Evolutionary conservation across 2,329 filamentous ascomycete genomes (phyloP).

Genomic region (Microcera coccophila): DNA sequence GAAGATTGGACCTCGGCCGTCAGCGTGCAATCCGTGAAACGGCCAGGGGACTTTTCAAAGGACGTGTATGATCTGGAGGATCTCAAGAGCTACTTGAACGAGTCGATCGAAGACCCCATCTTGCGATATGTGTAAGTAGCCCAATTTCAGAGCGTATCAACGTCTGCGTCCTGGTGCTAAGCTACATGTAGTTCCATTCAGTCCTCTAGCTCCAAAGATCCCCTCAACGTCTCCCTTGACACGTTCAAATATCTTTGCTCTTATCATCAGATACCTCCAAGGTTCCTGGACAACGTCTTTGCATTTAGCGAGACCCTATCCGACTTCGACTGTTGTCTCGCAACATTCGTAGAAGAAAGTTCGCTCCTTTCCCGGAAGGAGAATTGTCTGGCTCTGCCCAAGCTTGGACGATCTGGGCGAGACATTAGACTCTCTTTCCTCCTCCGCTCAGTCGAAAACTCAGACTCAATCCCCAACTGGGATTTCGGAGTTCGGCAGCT

Average conservation of each 20-base stretch:
- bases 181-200: constrained; percentile 8
- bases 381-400: not conserved
- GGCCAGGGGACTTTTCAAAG: too few species aligned
- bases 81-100: too few species aligned
- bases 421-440: constrained; percentile 16
- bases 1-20: too few species aligned
- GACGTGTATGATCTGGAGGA: too few species aligned
- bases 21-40: not conserved
- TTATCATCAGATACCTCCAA: constrained; percentile 8
- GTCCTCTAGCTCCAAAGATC: constrained; percentile 7
- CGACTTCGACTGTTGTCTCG: constrained; percentile 9
- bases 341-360: constrained; percentile 13
- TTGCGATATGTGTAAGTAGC: constrained; percentile 12
- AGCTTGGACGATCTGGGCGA: constrained; percentile 9
- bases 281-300: constrained; percentile 8
- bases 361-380: constrained; percentile 1
- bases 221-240: not conserved
- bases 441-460: constrained; percentile 13
- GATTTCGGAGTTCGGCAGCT: constrained; percentile 11
- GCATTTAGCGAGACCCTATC: constrained; percentile 1
- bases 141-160: too few species aligned
- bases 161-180: not conserved
- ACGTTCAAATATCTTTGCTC: constrained; percentile 17
- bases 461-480: not conserved
- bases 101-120: not conserved